Evolutionary conservation across 371 early-diverging fungal species (phyloP).

Genomic region (Lichtheimia hyalospora): DNA sequence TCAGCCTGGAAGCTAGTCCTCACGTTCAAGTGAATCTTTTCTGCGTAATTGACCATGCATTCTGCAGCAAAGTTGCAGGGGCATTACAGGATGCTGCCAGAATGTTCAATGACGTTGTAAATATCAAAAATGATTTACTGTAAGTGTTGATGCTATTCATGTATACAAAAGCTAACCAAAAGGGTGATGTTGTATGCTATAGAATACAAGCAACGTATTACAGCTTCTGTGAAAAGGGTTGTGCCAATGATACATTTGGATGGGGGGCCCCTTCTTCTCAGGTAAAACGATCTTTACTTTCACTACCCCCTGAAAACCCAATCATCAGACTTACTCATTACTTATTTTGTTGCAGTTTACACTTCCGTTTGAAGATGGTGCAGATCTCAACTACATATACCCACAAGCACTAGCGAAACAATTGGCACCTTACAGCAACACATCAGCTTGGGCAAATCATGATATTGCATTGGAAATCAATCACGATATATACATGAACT

Average conservation of each 20-base stretch:
- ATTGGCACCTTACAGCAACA: conserved; percentile 41
- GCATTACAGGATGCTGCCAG: conserved; percentile 35
- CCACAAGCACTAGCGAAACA: conserved; percentile 52
- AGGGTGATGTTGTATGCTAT: background rate
- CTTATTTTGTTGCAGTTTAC: conserved; percentile 28
- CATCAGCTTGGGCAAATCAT: conserved; percentile 38
- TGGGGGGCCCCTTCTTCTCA: conserved; percentile 47
- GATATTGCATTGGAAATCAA: conserved; percentile 50
- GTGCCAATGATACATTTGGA: conserved; percentile 38
- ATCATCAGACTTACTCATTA: background rate
- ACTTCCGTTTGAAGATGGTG: conserved; percentile 48
- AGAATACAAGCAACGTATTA: conserved; percentile 14
- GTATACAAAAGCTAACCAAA: background rate
- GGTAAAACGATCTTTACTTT: conserved; percentile 12
- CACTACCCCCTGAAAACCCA: background rate
- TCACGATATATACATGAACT: conserved; percentile 38
- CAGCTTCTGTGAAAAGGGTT: conserved; percentile 35
- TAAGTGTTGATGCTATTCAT: conserved; percentile 12
- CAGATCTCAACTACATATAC: conserved; percentile 47
- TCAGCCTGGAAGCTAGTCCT: conserved; percentile 10
- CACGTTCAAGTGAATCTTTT: conserved; percentile 14
- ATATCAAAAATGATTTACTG: conserved; percentile 37
- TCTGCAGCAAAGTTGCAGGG: conserved; percentile 34
- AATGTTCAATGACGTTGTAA: conserved; percentile 36
- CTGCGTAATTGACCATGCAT: conserved; percentile 14